Evolutionary conservation across 2,329 filamentous ascomycete species (phyloP).

Genomic region (Fusarium luffae): DNA sequence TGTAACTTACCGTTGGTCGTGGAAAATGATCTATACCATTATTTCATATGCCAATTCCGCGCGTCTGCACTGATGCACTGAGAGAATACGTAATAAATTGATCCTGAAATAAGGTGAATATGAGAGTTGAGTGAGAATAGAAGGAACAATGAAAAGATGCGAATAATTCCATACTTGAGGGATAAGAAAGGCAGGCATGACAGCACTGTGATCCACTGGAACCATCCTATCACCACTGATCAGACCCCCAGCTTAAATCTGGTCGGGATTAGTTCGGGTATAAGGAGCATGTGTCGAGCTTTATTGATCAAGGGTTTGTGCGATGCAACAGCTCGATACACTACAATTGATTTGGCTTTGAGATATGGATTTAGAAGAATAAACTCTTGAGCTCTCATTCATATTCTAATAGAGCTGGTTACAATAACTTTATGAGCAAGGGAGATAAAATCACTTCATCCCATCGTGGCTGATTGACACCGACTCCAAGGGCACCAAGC

Average conservation of each 20-base stretch:
- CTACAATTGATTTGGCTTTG: no score
- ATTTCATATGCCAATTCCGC: background rate
- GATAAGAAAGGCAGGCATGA: background rate
- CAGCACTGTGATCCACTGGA: background rate
- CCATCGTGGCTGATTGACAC: conserved; percentile 73
- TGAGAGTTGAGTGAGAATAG: background rate
- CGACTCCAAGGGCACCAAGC: conserved; percentile 46
- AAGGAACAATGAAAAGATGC: background rate
- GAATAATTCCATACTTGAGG: background rate
- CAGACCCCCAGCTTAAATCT: rapidly evolving
- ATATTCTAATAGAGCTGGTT: background rate
- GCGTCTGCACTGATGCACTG: no score
- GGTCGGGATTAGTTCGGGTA: background rate
- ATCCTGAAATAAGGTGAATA: rapidly evolving
- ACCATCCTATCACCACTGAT: background rate
- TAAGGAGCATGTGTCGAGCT: no score
- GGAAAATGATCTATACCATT: background rate
- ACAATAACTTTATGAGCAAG: background rate
- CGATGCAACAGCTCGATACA: background rate
- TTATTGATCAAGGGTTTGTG: background rate
- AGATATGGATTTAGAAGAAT: rapidly evolving
- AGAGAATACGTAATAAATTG: rapidly evolving
- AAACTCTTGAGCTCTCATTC: rapidly evolving
- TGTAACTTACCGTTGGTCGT: background rate
- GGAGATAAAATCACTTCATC: no score